Conservation (phyloP, 2,329 filamentous ascomycete genomes). For the Aspergillus flavus region DNA sequence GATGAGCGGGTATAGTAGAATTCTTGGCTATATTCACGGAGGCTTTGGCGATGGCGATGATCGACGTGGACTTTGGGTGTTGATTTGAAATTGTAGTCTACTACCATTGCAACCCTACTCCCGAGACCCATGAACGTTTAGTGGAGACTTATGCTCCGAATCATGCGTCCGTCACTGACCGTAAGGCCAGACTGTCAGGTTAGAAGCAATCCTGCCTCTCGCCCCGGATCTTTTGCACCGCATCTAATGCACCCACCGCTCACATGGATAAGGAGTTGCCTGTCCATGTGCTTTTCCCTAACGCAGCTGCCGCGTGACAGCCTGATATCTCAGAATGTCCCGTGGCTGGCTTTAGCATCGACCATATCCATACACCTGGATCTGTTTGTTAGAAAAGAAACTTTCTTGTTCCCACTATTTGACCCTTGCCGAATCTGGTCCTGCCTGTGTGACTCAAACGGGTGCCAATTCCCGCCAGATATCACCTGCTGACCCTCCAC, state of each 20-base stretch:
- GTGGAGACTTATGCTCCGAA: neutral
- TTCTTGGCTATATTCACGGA: neutral
- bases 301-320: neutral
- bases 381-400: neutral
- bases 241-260: neutral
- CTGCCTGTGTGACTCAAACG: neutral
- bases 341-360: neutral
- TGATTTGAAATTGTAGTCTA: conserved; percentile 1
- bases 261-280: neutral
- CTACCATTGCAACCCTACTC: neutral
- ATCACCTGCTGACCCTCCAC: neutral
- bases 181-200: neutral
- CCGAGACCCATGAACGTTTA: neutral
- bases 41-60: neutral
- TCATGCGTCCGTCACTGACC: neutral
- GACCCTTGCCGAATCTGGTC: neutral
- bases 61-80: neutral
- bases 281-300: neutral
- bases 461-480: neutral
- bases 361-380: neutral
- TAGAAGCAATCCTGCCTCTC: neutral
- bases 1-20: neutral
- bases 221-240: neutral
- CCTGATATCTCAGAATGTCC: neutral
- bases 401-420: neutral